phyloP scores from a whole-genome alignment of 352 stramenopile species.

The Phytophthora pinifolia region DNA sequence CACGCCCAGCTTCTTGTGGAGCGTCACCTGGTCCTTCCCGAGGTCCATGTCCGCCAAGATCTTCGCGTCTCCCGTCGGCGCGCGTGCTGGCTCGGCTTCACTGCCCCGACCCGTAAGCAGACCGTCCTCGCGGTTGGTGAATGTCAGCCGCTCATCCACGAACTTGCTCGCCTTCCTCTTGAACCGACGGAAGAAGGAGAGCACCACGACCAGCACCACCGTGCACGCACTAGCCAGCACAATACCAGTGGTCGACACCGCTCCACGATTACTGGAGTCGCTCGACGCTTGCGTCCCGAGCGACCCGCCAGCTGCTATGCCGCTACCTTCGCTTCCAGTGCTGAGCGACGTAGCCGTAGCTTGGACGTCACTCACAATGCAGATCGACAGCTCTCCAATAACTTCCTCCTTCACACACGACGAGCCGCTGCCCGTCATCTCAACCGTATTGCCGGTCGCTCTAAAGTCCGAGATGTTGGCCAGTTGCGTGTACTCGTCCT shows the following conservation, averaged over 20 bases:
- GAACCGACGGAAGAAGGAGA: slow-evolving; percentile 41
- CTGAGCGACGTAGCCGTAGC: slow-evolving; percentile 6
- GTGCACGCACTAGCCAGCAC: slow-evolving; percentile 23
- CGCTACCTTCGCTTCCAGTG: slow-evolving; percentile 3
- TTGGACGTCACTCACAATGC: slow-evolving; percentile 27
- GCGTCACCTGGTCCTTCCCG: slow-evolving; percentile 41
- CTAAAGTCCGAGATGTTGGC: slow-evolving; percentile 34
- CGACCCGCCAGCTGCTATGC: slow-evolving; percentile 10
- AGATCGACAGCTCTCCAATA: slow-evolving; percentile 32
- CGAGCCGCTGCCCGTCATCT: slow-evolving; percentile 13
- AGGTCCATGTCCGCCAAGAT: slow-evolving; percentile 51
- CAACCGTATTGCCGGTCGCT: slow-evolving; percentile 32
- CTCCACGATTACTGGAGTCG: slow-evolving; percentile 1
- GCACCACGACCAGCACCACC: slow-evolving; percentile 31
- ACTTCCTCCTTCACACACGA: slow-evolving; percentile 33
- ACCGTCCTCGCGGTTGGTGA: slow-evolving; percentile 32
- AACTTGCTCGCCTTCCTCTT: slow-evolving; percentile 40
- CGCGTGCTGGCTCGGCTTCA: slow-evolving; percentile 10
- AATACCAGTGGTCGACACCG: slow-evolving; percentile 25
- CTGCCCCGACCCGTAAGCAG: slow-evolving; percentile 18
- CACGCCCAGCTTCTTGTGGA: slow-evolving; percentile 55
- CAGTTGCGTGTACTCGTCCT: slow-evolving; percentile 30
- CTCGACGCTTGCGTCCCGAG: slow-evolving; percentile 22
- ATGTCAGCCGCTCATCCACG: slow-evolving; percentile 35
- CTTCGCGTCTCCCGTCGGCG: slow-evolving; percentile 15